Conservation (phyloP, 2,329 filamentous ascomycete species). For the Aureobasidium namibiae region DNA sequence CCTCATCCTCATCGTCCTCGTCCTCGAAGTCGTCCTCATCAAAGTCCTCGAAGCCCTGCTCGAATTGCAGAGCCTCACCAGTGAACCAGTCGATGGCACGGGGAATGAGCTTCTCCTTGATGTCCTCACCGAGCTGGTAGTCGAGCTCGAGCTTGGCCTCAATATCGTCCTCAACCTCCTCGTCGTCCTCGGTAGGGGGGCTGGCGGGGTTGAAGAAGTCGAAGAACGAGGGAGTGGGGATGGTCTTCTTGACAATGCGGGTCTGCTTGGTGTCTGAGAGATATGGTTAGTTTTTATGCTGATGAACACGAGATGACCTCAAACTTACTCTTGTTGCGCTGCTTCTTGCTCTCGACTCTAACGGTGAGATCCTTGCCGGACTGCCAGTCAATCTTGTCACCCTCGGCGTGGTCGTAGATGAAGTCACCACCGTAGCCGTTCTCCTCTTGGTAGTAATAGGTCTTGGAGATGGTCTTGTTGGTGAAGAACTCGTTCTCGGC, state of each 20-base stretch:
- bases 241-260: slow-evolving; percentile 96
- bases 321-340: slow-evolving; percentile 92
- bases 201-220: slow-evolving; percentile 98
- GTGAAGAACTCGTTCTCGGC: slow-evolving; percentile 91
- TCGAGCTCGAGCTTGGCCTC: slow-evolving; percentile 97
- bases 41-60: slow-evolving; percentile 82
- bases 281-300: slow-evolving; percentile 15
- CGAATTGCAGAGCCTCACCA: slow-evolving; percentile 91
- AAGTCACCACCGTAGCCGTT: slow-evolving; percentile 98
- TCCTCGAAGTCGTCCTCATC: slow-evolving; percentile 82
- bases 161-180: slow-evolving; percentile 79
- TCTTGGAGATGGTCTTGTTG: slow-evolving; percentile 96
- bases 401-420: slow-evolving; percentile 98
- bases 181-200: slow-evolving; percentile 68
- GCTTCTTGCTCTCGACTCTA: slow-evolving; percentile 96
- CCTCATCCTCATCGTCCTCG: slow-evolving; percentile 86
- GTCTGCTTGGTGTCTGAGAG: slow-evolving; percentile 91
- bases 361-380: slow-evolving; percentile 87
- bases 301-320: too few relatives aligned
- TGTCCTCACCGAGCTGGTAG: slow-evolving; percentile 97
- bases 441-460: slow-evolving; percentile 98
- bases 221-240: slow-evolving; percentile 93
- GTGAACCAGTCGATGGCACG: slow-evolving; percentile 99
- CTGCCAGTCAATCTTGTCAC: slow-evolving; percentile 97
- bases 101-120: slow-evolving; percentile 99